Evolutionary conservation across 345 rosid genomes (phyloP).

Genomic region (Gossypium herbaceum): DNA sequence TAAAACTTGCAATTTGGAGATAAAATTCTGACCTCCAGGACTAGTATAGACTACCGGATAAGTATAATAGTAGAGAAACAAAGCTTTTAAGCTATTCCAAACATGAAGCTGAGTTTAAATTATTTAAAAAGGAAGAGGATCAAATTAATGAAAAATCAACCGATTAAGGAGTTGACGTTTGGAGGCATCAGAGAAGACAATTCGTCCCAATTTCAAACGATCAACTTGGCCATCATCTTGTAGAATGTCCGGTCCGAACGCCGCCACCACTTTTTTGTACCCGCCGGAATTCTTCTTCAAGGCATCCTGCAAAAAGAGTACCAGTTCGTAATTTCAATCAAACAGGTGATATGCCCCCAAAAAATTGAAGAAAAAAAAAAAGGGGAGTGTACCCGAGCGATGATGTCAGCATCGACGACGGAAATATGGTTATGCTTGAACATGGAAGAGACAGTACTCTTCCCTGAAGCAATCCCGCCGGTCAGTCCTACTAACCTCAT

Average conservation of each 20-base stretch:
- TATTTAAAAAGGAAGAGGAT: too few species aligned
- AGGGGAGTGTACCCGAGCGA: constrained; percentile 54
- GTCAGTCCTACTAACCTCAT: constrained; percentile 85
- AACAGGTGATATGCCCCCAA: background rate
- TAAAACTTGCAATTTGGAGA: background rate
- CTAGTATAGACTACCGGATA: too few species aligned
- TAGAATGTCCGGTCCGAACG: constrained; percentile 58
- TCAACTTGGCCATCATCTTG: constrained; percentile 58
- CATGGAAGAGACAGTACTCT: constrained; percentile 76
- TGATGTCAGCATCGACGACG: constrained; percentile 73
- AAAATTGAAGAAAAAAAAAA: background rate
- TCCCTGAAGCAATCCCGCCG: constrained; percentile 89
- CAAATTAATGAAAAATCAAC: constrained; percentile 25
- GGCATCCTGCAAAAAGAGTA: constrained; percentile 39
- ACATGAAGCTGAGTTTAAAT: background rate
- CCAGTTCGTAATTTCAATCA: background rate
- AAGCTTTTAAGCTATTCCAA: background rate
- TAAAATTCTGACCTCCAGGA: background rate
- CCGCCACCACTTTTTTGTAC: constrained; percentile 53
- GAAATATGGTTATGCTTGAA: constrained; percentile 68
- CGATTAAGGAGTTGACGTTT: constrained; percentile 52
- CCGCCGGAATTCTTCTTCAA: constrained; percentile 62
- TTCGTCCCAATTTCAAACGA: constrained; percentile 64
- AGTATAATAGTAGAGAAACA: background rate
- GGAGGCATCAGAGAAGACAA: constrained; percentile 73